These are phyloP conservation scores for Globisporangium heterothallicum DNA, from an alignment of 352 stramenopile species.

Conservation along the genomic window DNA sequence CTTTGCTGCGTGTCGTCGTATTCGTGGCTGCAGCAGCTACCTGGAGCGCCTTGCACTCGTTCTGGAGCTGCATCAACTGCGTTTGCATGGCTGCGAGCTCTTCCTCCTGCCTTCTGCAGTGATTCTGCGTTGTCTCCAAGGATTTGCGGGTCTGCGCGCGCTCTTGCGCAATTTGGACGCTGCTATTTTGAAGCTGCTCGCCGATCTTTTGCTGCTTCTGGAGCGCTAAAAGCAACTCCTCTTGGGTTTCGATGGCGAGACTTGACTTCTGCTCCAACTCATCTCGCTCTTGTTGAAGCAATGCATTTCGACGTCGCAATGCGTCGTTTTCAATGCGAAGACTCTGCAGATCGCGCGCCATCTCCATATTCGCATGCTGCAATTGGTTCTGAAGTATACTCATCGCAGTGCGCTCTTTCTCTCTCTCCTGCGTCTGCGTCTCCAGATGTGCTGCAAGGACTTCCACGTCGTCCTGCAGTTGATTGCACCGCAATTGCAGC, in stretches of 20 bases:
- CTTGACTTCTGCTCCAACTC: constrained; percentile 19
- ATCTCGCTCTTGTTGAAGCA: constrained; percentile 20
- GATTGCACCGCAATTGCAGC: constrained; percentile 17
- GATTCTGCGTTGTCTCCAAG: constrained; percentile 42
- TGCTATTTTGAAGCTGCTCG: constrained; percentile 24
- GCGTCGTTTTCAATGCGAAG: constrained; percentile 43
- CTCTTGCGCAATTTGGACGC: constrained; percentile 19
- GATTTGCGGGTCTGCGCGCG: constrained; percentile 25
- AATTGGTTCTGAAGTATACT: constrained; percentile 13
- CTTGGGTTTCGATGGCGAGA: constrained; percentile 29
- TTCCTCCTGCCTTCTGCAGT: constrained; percentile 46
- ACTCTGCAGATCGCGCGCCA: constrained; percentile 27
- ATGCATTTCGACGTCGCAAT: constrained; percentile 29
- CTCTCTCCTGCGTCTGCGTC: constrained; percentile 21
- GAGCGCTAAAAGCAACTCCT: constrained; percentile 45
- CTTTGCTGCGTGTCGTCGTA: constrained; percentile 14
- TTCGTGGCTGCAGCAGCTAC: constrained; percentile 25
- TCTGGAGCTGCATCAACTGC: constrained; percentile 39
- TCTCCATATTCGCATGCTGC: constrained; percentile 13
- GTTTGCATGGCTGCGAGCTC: constrained; percentile 33
- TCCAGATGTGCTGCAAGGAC: constrained; percentile 53
- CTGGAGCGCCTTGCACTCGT: constrained; percentile 33
- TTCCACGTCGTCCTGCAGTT: constrained; percentile 53
- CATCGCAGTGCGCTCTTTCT: constrained; percentile 20
- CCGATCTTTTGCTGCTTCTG: constrained; percentile 33